Base-by-base conservation (phyloP, 2,329 filamentous ascomycete species). In the Stachybotrys chlorohalonatus region DNA sequence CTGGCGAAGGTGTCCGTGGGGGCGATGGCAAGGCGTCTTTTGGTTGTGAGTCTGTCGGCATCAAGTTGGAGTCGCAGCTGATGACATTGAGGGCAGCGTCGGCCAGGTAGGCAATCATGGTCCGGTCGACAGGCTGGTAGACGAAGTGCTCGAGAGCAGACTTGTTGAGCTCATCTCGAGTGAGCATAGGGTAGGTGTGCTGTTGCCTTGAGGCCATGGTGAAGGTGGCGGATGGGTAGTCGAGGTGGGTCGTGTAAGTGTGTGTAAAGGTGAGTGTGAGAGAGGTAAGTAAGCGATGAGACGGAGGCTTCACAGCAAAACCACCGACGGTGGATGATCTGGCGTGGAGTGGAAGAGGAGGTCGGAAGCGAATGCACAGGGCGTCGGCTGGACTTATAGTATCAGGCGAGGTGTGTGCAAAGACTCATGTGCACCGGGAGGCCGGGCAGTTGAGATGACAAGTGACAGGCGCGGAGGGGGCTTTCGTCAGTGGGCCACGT, bases 71-170 rank as follows among this genome's bases (percentile, higher is more conserved):
- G 67, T 94, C 89, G 77, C 89, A 93, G 65, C 86, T 81, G 68
- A 94, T 94, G 67, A 94, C 89, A 66, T 86, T 82, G 66, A 79
- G 78, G 56, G 89, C 88, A 66, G 89, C 89, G 56, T 79, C 73
- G 59, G 89, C 87, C 57, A 94, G 82, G 73, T 90, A 89, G 56
- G 76, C 70, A 64, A 94, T 87, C 89, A 94, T 94, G 54, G 86
- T 80, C 63, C 79, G 79, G 66, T 80, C 84, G 59, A 94, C 89
- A 9, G 86, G 85, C 62, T 82, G 81, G 73, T 87, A 89, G 74
- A 94, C 82, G 69, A 94, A 93, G 65, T 88, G 82, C 65, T 92
- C 87, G 60, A 94, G 79, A 52, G 89, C 89, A 53, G 80, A 80
- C 69, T 85, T 82, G 76, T 91, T 91, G 66, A 84, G 78, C 71